Base-by-base conservation (phyloP, 2,329 filamentous ascomycete species). In the Neurospora crassa region DNA sequence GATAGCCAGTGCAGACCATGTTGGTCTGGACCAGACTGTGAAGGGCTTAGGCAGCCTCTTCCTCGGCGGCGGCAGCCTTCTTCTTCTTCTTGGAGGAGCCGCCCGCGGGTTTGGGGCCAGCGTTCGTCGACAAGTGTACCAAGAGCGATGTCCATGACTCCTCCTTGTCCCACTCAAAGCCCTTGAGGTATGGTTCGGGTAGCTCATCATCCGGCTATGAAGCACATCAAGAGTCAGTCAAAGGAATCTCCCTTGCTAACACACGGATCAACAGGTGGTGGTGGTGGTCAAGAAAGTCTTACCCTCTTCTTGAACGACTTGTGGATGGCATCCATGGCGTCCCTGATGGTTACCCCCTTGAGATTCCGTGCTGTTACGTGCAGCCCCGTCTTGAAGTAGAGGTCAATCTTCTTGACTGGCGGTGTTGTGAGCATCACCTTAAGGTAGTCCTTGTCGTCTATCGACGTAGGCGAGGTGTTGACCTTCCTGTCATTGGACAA, bases 221-320 rank as follows among this genome's bases (percentile, higher is more conserved):
- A 16, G 18, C 12, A 47, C 24, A 68, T 68, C 45, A 68, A 63
- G 29, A 63, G 53, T 63, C 29, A 63, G 53, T 37, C 29, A 63
- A 63, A 63, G 1, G 16, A 63, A 63, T 5, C 29, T 63, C 24
- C 29, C 16, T 18, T 16, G 29, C 63, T 40, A 67, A 67, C 37
- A n/a, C 7, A 42, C 2, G 24, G 14, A 20, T 69, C 16, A 68
- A 68, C 70, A 45, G 18, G 68, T 71, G 53, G 5, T 63, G 53
- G 5, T 63, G 20, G n/a, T 5, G n/a, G 6, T 10, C 5, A 68
- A 16, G 7, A 43, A 5, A 63, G 67, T 81, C 89, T 77, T 83
- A 94, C 95, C 88, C 94, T 91, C 89, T 97, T 97, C 88, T 96
- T 97, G 87, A 93, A 97, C 77, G 92, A 89, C 86, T 97, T 97